Evolutionary conservation across 2,329 filamentous ascomycete species (phyloP), one percentile per base, ranked within the genome.

Genomic region (Juglanconis juglandina): DNA sequence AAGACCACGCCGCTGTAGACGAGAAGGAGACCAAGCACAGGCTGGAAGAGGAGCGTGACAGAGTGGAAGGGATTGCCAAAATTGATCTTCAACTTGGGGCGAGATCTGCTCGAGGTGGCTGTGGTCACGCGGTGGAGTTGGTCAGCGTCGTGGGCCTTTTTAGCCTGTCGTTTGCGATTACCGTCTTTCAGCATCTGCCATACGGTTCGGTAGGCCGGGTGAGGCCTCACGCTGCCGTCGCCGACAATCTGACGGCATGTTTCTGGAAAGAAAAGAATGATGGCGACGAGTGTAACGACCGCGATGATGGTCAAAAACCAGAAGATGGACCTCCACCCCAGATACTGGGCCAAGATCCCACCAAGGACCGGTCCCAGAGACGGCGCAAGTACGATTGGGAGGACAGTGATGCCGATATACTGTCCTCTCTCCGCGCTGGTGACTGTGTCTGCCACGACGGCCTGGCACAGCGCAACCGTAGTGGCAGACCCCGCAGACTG

Each of bases 11-110:
- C 75, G 54, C 73, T 76, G 51, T 75, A 76, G 24, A 74, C 67
- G 8, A 84, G 74, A 1, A 85, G 70, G 8, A 81, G 65, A 2
- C 74, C 76, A 51, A 98, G 83, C 73, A 97, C 91, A 68, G 93
- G 91, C 78, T 95, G 96, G 66, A 86, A 80, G 61, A 92, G 84
- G 1, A 95, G 92, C 1, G 87, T 85, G 13, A 96, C 89, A 0
- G 92, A 94, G 67, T 86, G 87, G 63, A 97, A 79, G 73, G 97
- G 96, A 75, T 98, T 93, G 63, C 96, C 86, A 73, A 96, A 94
- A 70, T 91, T 92, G 53, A 64, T 33, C 13, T 34, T 62, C 5
- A 64, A 44, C 47, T 64, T 62, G 39, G 49, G 44, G 3, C 49
- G 53, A 2, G 60, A 34, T 8, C 24, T 55, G 10, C 50, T 50